These are phyloP conservation scores for Paracorniculantispora psalliotae DNA, from an alignment of 2,329 filamentous ascomycete genomes.

Conservation along the genomic window DNA sequence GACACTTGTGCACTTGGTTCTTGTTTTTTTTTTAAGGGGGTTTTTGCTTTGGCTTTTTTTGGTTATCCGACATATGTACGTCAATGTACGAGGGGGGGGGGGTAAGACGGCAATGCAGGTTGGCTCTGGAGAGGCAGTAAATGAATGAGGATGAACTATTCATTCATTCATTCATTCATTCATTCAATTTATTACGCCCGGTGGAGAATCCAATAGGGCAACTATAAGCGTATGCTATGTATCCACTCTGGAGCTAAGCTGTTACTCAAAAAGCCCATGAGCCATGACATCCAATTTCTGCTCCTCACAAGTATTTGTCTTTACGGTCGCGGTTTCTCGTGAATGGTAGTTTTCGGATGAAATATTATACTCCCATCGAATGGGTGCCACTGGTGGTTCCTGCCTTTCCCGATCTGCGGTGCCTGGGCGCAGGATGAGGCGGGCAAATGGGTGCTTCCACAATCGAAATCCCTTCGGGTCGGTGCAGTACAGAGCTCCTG, in stretches of 20 bases:
- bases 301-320: neutral
- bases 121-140: too few species aligned
- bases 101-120: too few species aligned
- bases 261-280: slow-evolving; percentile 6
- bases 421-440: neutral
- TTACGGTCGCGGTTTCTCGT: slow-evolving; percentile 1
- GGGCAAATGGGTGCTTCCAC: neutral
- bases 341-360: neutral
- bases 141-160: neutral
- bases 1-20: too few species aligned
- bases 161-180: neutral
- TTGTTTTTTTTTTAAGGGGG: too few species aligned
- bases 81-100: too few species aligned
- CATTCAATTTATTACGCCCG: too few species aligned
- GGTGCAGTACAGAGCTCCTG: neutral
- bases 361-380: neutral
- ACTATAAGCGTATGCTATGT: slow-evolving; percentile 9
- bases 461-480: neutral
- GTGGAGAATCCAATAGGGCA: slow-evolving; percentile 8
- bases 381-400: neutral
- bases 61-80: too few species aligned
- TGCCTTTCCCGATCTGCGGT: slow-evolving; percentile 5
- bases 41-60: too few species aligned
- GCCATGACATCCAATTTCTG: neutral
- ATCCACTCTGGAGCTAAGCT: slow-evolving; percentile 10